Evolutionary conservation across 1,284 basidiomycete genomes (phyloP), one percentile per base, ranked within the genome.

Genomic region (Puccinia novopanici): DNA sequence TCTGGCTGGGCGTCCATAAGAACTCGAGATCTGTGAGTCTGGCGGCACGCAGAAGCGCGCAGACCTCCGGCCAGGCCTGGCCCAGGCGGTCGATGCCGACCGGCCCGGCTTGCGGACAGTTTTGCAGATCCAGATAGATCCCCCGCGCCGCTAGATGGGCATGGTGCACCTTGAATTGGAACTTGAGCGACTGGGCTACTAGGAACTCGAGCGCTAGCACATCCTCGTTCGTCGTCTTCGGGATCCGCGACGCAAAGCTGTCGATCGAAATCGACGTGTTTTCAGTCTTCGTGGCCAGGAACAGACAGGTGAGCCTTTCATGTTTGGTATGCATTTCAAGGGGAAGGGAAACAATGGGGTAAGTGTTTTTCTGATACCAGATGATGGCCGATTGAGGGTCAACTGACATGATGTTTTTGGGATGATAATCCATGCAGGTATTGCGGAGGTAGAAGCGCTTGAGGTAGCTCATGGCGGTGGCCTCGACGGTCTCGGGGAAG

Each of bases 381-480:
- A 34, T 34, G n/a, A 55, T 0, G 15, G n/a, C 34, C 13, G 45
- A 74, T n/a, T 9, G 86, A 42, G 8, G 63, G 19, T 22, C 24
- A 34, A 65, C 92, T 75, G 85, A 97, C 96, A 99, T 98, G 84
- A 99, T 93, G 84, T 93, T 93, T 87, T 97, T 97, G 0, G 96
- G 97, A 87, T 99, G 97, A 91, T 94, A 98, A 85, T 99, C 95
- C 95, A 99, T 98, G 75, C 95, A 94, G 0, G 95, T 98, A 85
- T 99, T 99, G 87, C 93, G 92, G 76, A 99, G 89, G 85, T 99
- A 99, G 87, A 99, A 99, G 5, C 97, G 89, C 86, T 99, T 99
- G 83, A 99, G 88, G 86, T 95, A 98, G 65, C 89, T 91, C 80
- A 93, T 90, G 0, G 95, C 94, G 0, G 95, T 98, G 0, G 94